A percentile compares a stretch with the other conserved stretches of the same genome.
Conservation (phyloP, 352 stramenopile genomes). For the Peronospora destructor region DNA sequence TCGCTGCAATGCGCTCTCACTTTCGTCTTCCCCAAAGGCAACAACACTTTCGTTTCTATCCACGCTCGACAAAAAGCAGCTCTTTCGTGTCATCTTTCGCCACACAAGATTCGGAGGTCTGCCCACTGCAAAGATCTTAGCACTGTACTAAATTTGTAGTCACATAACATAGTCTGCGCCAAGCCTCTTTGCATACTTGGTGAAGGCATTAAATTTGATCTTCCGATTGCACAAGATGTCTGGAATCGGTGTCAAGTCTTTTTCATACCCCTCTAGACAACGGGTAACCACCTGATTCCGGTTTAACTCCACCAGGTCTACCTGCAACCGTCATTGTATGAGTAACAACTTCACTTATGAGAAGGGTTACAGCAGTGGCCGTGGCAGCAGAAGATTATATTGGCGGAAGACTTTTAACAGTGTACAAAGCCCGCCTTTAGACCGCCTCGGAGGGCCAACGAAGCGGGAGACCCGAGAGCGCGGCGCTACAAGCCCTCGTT, state of each 20-base stretch:
- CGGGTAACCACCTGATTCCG: conserved; percentile 97
- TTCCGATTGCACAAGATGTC: conserved; percentile 96
- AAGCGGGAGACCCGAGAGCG: too few relatives aligned
- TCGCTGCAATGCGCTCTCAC: conserved; percentile 87
- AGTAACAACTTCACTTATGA: too few relatives aligned
- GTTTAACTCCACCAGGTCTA: conserved; percentile 92
- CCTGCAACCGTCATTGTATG: too few relatives aligned
- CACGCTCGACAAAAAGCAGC: conserved; percentile 94
- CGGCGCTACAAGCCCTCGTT: too few relatives aligned
- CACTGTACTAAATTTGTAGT: conserved; percentile 93
- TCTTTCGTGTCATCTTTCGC: conserved; percentile 89
- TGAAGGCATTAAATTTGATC: conserved; percentile 98
- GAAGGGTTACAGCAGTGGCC: too few relatives aligned
- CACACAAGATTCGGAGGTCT: conserved; percentile 63
- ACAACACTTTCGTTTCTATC: conserved; percentile 80
- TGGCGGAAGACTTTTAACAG: too few relatives aligned
- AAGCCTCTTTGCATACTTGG: conserved; percentile 82
- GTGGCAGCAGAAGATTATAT: too few relatives aligned
- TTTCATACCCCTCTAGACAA: conserved; percentile 87
- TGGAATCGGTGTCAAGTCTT: conserved; percentile 87
- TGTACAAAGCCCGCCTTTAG: too few relatives aligned
- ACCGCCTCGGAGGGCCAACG: too few relatives aligned
- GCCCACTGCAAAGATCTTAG: neutral
- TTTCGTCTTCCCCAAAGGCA: conserved; percentile 91
- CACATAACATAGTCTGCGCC: conserved; percentile 88